Evolutionary conservation across 495 filamentous ascomycete genomes (phyloP), one percentile per base, ranked within the genome.

Genomic region (Talaromyces wortmannii): DNA sequence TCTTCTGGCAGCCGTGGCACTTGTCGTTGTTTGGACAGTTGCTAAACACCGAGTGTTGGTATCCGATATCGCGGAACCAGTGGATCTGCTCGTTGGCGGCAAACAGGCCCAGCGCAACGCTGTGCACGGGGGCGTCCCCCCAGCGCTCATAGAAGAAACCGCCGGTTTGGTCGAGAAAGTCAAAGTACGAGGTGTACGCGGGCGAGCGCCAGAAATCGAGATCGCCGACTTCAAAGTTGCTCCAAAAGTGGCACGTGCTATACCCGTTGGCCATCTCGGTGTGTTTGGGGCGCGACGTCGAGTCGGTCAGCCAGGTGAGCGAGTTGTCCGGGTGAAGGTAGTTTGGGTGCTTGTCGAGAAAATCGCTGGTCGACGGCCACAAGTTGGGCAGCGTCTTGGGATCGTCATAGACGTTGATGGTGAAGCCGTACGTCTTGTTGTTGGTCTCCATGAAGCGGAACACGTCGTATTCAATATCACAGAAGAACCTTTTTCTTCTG

Each of bases 31-130:
- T 95, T 50, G 95, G 95, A 68, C 95, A 99, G 70, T 97, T 97
- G 78, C 91, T 95, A 76, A 94, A 99, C 31, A 95, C 94, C 48
- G 97, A 95, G 64, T 99, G 95, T 61, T 95, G 89, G 71, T 99
- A 99, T 55, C 95, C 95, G 58, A 99, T 97, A 69, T 99, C 95
- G 44, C 92, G 90, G 85, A 99, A 99, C 92, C 95, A 99, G 73
- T 99, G 95, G 53, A 99, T 88, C 69, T 90, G 91, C 65, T 80
- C 83, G 58, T 81, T 76, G 68, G 97, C 90, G 57, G 91, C 95
- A 68, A 99, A 96, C 47, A 99, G 66, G 16, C 90, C 95, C 51
- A 99, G 63, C 16, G 88, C 94, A 62, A 98, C 90, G 47, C 87
- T 92, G 73, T 99, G 95, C 45, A 99, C 87, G 0, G 90, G 90